phyloP scores from a whole-genome alignment of 441 rosid species.

The Populus hybrid region DNA sequence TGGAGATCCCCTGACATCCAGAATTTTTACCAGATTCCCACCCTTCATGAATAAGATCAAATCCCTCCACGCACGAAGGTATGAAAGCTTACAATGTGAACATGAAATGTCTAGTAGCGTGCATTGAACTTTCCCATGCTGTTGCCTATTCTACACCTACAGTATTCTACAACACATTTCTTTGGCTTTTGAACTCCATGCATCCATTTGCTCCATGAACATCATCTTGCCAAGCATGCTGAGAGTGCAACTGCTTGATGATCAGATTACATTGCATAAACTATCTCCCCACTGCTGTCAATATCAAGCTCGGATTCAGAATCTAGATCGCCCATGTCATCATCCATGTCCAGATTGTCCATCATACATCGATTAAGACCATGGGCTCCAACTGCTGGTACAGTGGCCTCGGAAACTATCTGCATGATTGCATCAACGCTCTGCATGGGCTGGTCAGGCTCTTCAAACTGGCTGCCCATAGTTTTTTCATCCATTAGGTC shows the following conservation, averaged over 20 bases:
- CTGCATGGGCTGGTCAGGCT: constrained; percentile 67
- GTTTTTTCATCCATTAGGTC: constrained; percentile 74
- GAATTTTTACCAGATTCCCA: constrained; percentile 3
- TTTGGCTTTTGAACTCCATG: background rate
- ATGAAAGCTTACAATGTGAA: background rate
- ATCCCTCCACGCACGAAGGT: constrained; percentile 9
- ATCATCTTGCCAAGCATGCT: background rate
- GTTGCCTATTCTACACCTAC: constrained; percentile 18
- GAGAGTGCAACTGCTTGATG: background rate
- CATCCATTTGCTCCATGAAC: background rate
- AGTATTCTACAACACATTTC: background rate
- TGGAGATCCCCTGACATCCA: constrained; percentile 1
- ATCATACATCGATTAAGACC: constrained; percentile 54
- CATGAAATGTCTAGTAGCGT: constrained; percentile 5
- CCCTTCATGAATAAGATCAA: constrained; percentile 13
- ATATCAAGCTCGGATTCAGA: constrained; percentile 88
- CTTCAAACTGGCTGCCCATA: constrained; percentile 65
- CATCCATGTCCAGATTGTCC: constrained; percentile 71
- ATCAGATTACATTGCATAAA: constrained; percentile 68
- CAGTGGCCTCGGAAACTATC: too few relatives aligned
- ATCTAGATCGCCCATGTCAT: constrained; percentile 26
- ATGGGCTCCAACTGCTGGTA: too few relatives aligned
- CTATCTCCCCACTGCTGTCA: constrained; percentile 94
- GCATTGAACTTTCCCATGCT: constrained; percentile 9
- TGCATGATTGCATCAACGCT: too few relatives aligned